phyloP scores from a whole-genome alignment of 2,329 filamentous ascomycete species.

The Capronia coronata region DNA sequence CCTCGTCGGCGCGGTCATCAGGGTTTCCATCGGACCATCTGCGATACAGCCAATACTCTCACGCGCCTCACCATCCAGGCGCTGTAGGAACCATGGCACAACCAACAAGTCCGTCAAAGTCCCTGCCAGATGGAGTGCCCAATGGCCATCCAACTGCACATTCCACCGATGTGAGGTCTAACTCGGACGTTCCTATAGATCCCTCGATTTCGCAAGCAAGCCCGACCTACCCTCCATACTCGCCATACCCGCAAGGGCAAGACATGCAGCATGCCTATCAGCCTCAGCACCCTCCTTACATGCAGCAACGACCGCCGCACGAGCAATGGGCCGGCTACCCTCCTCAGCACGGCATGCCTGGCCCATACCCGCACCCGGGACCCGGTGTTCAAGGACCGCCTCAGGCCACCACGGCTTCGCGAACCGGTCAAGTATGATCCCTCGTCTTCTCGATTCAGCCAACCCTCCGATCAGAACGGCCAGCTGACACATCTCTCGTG shows the following conservation, averaged over 20 bases:
- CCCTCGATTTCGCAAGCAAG: slow-evolving; percentile 90
- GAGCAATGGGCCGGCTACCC: slow-evolving; percentile 34
- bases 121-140: slow-evolving; percentile 71
- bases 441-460: slow-evolving; percentile 6
- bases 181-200: slow-evolving; percentile 98
- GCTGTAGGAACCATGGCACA: slow-evolving; percentile 91
- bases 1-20: slow-evolving; percentile 67
- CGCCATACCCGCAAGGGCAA: slow-evolving; percentile 77
- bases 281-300: slow-evolving; percentile 36
- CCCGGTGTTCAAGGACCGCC: slow-evolving; percentile 55
- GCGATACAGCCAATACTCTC: slow-evolving; percentile 67
- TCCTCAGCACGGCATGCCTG: slow-evolving; percentile 41
- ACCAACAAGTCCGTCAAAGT: slow-evolving; percentile 96
- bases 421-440: slow-evolving; percentile 53
- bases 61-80: slow-evolving; percentile 62
- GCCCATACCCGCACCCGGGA: slow-evolving; percentile 46
- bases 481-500: slow-evolving; percentile 13
- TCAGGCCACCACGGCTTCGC: slow-evolving; percentile 54
- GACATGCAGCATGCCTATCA: slow-evolving; percentile 62
- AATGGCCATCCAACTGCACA: slow-evolving; percentile 61
- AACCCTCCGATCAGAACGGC: slow-evolving; percentile 31
- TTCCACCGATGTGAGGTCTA: slow-evolving; percentile 68
- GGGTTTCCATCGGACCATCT: slow-evolving; percentile 76
- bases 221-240: slow-evolving; percentile 84
- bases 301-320: slow-evolving; percentile 41